phyloP scores from a whole-genome alignment of 352 stramenopile species.

The Globisporangium perplexum region DNA sequence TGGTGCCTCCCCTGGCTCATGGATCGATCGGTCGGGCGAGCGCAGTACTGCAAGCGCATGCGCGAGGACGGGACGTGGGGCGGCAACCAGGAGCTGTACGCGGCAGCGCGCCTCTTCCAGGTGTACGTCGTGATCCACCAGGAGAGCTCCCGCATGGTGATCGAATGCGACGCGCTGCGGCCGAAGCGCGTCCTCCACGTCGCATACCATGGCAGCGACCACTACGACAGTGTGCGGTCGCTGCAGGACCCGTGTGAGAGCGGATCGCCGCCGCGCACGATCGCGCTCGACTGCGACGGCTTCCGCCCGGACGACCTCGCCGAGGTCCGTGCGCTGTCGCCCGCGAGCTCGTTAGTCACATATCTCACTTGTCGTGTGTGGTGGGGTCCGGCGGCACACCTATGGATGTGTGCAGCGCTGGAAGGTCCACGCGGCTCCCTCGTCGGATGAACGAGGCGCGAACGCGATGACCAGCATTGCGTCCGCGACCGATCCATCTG shows the following conservation, averaged over 20 bases:
- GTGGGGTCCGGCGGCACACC: no score
- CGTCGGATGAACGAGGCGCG: no score
- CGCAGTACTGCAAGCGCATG: conserved; percentile 75
- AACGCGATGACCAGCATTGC: no score
- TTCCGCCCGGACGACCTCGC: conserved; percentile 52
- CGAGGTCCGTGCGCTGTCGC: conserved; percentile 33
- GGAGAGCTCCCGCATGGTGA: conserved; percentile 54
- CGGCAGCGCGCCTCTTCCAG: conserved; percentile 59
- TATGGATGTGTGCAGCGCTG: conserved; percentile 9
- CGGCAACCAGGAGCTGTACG: conserved; percentile 80
- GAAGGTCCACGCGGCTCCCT: conserved; percentile 5
- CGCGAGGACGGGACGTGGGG: conserved; percentile 75
- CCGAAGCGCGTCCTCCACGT: conserved; percentile 49
- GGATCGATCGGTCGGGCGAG: no score
- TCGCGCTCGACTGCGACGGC: conserved; percentile 53
- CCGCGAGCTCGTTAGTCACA: no score
- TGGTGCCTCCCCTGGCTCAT: no score
- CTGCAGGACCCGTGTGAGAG: conserved; percentile 23
- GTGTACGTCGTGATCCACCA: conserved; percentile 78
- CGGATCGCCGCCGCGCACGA: conserved; percentile 28
- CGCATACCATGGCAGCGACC: conserved; percentile 68
- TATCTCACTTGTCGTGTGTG: background rate
- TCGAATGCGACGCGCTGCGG: conserved; percentile 60
- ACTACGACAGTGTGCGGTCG: conserved; percentile 77
- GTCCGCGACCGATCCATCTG: background rate